These are phyloP conservation scores for Aristolochia fimbriata DNA, from an alignment of 164 flowering plant genomes.

Conservation along the genomic window DNA sequence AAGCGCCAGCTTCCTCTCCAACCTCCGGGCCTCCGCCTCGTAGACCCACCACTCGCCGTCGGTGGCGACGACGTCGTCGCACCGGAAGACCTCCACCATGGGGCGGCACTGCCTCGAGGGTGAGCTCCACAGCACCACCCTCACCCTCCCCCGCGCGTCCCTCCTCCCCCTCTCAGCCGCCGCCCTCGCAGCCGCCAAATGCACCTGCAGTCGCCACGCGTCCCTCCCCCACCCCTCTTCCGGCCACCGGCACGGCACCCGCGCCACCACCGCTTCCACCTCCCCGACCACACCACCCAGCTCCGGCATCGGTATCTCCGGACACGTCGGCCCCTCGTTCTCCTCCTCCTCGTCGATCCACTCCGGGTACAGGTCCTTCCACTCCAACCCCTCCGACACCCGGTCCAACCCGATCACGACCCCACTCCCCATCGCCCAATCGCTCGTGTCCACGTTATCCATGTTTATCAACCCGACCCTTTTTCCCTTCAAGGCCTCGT, in stretches of 20 bases:
- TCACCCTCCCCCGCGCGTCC: slow-evolving; percentile 28
- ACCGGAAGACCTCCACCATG: slow-evolving; percentile 79
- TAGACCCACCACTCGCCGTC: slow-evolving; percentile 88
- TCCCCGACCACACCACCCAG: slow-evolving; percentile 14
- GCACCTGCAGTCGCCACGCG: slow-evolving; percentile 65
- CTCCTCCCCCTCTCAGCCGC: slow-evolving; percentile 54
- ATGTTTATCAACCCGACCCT: slow-evolving; percentile 72
- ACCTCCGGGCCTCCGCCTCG: slow-evolving; percentile 32
- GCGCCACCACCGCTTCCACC: slow-evolving; percentile 61
- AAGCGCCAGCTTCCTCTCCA: slow-evolving; percentile 56
- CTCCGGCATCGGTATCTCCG: slow-evolving; percentile 83
- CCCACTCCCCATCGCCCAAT: no score
- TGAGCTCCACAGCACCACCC: slow-evolving; percentile 53
- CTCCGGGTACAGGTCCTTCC: slow-evolving; percentile 82
- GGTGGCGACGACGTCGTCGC: slow-evolving; percentile 49
- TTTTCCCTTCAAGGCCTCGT: slow-evolving; percentile 14
- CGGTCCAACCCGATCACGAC: slow-evolving; percentile 25
- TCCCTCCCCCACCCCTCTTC: slow-evolving; percentile 66
- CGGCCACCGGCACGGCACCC: slow-evolving; percentile 57
- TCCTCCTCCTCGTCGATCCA: slow-evolving; percentile 98
- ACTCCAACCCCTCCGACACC: slow-evolving; percentile 46
- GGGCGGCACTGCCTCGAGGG: no score
- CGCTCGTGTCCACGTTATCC: slow-evolving; percentile 47
- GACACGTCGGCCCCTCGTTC: slow-evolving; percentile 50
- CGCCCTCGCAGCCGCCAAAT: slow-evolving; percentile 54